Percentiles rank a stretch among this genome's conserved stretches.
Conservation (phyloP, 352 stramenopile genomes). For the Phytophthora chlamydospora region DNA sequence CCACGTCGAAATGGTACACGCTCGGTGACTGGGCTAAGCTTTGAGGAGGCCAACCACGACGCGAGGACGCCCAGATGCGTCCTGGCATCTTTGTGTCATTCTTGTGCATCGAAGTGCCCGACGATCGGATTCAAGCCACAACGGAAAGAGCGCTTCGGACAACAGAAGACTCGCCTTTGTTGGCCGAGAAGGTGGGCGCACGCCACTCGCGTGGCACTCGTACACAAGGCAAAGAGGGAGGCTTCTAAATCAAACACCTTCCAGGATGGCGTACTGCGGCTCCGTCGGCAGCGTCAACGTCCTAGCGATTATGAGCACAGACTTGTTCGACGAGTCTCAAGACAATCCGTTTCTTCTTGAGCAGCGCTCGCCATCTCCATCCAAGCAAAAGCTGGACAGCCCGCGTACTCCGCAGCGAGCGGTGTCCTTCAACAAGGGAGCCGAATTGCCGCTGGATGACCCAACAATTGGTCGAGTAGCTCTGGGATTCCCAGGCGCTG, state of each 20-base stretch:
- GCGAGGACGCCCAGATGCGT: conserved; percentile 17
- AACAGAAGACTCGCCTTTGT: conserved; percentile 1
- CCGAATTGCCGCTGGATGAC: conserved; percentile 54
- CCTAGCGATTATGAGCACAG: conserved; percentile 69
- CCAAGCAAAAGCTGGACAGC: conserved; percentile 15
- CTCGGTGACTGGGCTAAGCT: conserved; percentile 4
- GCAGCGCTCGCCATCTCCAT: conserved; percentile 21
- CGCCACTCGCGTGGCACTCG: not conserved
- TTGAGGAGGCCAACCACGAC: conserved; percentile 10
- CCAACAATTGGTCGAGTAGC: conserved; percentile 12
- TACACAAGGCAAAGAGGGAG: not conserved
- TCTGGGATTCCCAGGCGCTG: not conserved
- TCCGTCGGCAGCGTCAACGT: conserved; percentile 73
- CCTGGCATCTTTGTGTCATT: not conserved
- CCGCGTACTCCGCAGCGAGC: conserved; percentile 6
- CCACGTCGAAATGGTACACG: conserved; percentile 10
- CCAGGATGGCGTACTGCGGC: conserved; percentile 58
- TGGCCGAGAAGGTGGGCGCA: not conserved
- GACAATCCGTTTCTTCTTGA: conserved; percentile 73
- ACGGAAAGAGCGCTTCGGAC: conserved; percentile 9
- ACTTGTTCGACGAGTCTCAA: conserved; percentile 75
- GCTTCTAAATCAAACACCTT: not conserved
- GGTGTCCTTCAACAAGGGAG: conserved; percentile 18
- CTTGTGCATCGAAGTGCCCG: not conserved
- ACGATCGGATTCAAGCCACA: not conserved